A percentile compares a stretch with the other conserved stretches of the same genome.
These are phyloP conservation scores for Vitis labrusca DNA, from an alignment of 164 flowering plant genomes.

Conservation along the genomic window DNA sequence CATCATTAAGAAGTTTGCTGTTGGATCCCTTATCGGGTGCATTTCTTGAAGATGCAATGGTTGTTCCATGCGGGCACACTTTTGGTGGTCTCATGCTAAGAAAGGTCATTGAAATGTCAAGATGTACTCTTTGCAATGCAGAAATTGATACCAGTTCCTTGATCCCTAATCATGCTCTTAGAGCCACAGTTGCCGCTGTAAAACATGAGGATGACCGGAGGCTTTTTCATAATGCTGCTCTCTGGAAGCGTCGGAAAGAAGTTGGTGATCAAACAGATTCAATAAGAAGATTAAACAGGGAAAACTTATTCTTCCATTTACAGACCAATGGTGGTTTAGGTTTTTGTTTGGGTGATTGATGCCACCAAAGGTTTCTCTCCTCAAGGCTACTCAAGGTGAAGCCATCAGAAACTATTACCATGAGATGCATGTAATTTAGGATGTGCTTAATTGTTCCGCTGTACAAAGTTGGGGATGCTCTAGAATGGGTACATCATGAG, in stretches of 20 bases:
- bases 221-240: slow-evolving; percentile 80
- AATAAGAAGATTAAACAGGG: slow-evolving; percentile 60
- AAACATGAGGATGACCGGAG: slow-evolving; percentile 88
- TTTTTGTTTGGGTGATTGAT: slow-evolving; percentile 88
- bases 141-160: slow-evolving; percentile 69
- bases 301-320: slow-evolving; percentile 95
- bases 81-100: too few species aligned
- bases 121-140: slow-evolving; percentile 76
- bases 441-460: slow-evolving; percentile 89
- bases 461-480: slow-evolving; percentile 94
- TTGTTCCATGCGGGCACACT: too few species aligned
- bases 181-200: slow-evolving; percentile 93
- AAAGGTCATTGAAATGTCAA: slow-evolving; percentile 31
- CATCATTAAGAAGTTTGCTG: too few species aligned
- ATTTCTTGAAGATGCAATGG: too few species aligned
- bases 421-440: slow-evolving; percentile 98
- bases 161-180: slow-evolving; percentile 83
- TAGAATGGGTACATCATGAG: slow-evolving; percentile 81
- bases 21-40: too few species aligned
- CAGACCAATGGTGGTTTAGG: slow-evolving; percentile 95
- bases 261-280: slow-evolving; percentile 59
- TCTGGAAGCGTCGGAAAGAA: slow-evolving; percentile 84
- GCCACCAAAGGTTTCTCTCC: slow-evolving; percentile 98
- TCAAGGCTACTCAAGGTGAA: slow-evolving; percentile 98
- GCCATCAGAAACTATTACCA: slow-evolving; percentile 96